Base-by-base conservation (phyloP, 2,329 filamentous ascomycete species). In the Fusarium oxysporum region DNA sequence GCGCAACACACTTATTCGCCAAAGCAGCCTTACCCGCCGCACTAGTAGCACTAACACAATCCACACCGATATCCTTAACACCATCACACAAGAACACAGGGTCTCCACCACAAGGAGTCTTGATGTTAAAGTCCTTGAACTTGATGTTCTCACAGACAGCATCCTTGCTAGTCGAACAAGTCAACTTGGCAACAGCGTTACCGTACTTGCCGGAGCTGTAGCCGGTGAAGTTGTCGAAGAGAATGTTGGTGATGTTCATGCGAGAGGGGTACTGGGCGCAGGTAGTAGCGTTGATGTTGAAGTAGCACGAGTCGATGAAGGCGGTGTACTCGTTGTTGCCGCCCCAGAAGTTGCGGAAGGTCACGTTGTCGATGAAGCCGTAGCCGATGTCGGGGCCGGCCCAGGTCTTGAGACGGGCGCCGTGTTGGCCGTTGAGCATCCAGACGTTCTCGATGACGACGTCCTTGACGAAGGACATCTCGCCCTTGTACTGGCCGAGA, bases 331-430 rank as follows among this genome's bases (percentile, higher is more conserved):
- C 75, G 43, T 75, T 77, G 68, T 71, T 73, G 3, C 58, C 75
- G 17, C 67, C 73, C 75, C 75, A 77, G 50, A 77, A 73, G 56
- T 77, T 77, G 35, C 73, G 73, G 73, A 77, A 77, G 0, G 75
- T 77, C 10, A 77, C 61, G 40, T 77, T 77, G 55, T 77, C 69
- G 41, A 77, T 70, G 51, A 72, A 75, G 16, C 75, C 75, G 37
- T 77, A 71, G 41, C 75, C 75, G 2, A 76, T 63, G 8, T 71
- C 72, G 0, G 72, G 71, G 1, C 75, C 75, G 1, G 75, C 75
- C 75, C 75, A 77, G 12, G 69, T 73, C 73, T 77, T 77, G 54
- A 77, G 65, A 14, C 75, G 75, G 17, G 75, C 73, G 32, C 65
- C 73, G 50, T 77, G 69, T 11, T 77, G 65, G 11, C 75, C 75